Percentiles rank a stretch among this genome's conserved stretches.
Conservation (phyloP, 176 grass and related monocot species). For the barley (Hordeum vulgare) region MorexV3_pseudomolecules_assembly NC_058519.1:160164817-160165316, state of each 20-base stretch:
- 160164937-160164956: not conserved
- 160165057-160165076: not conserved
- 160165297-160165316: no score
- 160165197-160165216: not conserved
- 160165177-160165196: not conserved
- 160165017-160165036: not conserved
- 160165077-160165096: not conserved
- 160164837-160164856: not conserved
- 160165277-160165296: no score
- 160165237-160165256: not conserved
- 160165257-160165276: not conserved
- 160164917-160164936: not conserved
- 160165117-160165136: not conserved
- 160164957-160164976: not conserved
- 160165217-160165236: not conserved
- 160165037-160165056: not conserved
- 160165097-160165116: not conserved
- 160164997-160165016: not conserved
- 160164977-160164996: not conserved
- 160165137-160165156: not conserved
- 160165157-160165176: not conserved
- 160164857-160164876: not conserved
- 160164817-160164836: not conserved
- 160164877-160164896: not conserved
- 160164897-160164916: not conserved